Percentiles rank a stretch among this genome's conserved stretches.
Conservation (phyloP, 805 yeast species). For the Kazachstania martiniae region DNA sequence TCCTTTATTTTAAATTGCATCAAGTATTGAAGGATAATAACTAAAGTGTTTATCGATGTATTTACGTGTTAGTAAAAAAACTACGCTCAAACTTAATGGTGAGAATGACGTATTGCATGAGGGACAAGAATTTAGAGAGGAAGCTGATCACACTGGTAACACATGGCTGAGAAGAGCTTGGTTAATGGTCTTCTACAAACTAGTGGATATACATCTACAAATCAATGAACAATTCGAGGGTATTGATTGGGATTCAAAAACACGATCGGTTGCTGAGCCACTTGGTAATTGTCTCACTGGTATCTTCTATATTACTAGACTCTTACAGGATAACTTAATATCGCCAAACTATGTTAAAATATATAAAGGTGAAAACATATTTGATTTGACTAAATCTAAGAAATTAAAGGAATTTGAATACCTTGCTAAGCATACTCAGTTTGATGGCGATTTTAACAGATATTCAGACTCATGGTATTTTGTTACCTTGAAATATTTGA, state of each 20-base stretch:
- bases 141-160: no score
- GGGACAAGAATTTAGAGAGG: no score
- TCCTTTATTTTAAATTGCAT: no score
- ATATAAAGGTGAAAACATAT: constrained; percentile 12
- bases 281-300: constrained; percentile 16
- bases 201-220: constrained; percentile 15
- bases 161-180: no score
- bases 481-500: constrained; percentile 8
- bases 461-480: constrained; percentile 6
- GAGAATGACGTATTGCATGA: no score
- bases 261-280: constrained; percentile 16
- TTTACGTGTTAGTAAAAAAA: no score
- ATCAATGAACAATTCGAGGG: constrained; percentile 16
- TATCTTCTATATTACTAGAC: constrained; percentile 13
- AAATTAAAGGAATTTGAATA: constrained; percentile 13
- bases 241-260: constrained; percentile 25
- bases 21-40: no score
- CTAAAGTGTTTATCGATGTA: no score
- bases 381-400: constrained; percentile 22
- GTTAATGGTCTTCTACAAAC: no score
- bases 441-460: neutral
- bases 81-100: no score
- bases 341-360: constrained; percentile 17
- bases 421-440: constrained; percentile 6
- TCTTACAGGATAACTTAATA: constrained; percentile 23